Evolutionary conservation across 176 grass and related monocot genomes (phyloP).

Genomic region (Oryza longistaminata): DNA sequence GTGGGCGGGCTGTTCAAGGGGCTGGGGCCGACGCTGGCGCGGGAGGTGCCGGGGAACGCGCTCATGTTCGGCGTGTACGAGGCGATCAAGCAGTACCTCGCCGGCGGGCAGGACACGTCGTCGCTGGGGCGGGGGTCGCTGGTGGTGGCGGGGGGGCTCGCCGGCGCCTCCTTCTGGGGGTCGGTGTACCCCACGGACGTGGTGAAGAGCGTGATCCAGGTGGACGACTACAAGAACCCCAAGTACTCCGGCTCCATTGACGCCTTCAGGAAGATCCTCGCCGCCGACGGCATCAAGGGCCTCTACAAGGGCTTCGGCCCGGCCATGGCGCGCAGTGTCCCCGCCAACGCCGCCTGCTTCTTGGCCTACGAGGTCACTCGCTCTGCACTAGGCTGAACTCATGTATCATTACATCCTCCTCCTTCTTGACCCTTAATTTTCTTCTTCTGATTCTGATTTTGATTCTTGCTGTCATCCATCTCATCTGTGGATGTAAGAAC

Average conservation of each 20-base stretch:
- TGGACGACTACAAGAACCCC: conserved; percentile 79
- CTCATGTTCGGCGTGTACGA: conserved; percentile 85
- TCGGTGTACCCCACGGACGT: conserved; percentile 79
- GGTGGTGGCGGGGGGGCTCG: conserved; percentile 65
- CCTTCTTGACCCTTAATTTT: conserved; percentile 3
- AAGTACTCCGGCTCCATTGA: conserved; percentile 67
- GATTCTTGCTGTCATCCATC: background rate
- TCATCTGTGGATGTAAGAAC: background rate
- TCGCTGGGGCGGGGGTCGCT: conserved; percentile 57
- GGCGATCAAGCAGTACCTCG: conserved; percentile 54
- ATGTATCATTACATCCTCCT: background rate
- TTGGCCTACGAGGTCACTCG: conserved; percentile 72
- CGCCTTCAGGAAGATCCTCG: conserved; percentile 76
- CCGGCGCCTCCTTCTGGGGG: conserved; percentile 73
- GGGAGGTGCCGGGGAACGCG: conserved; percentile 81
- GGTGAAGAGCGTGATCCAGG: conserved; percentile 83
- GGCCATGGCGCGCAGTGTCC: conserved; percentile 81
- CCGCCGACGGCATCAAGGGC: conserved; percentile 67
- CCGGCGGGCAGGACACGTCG: conserved; percentile 67
- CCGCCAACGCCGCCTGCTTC: conserved; percentile 81
- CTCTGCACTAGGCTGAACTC: conserved; percentile 51
- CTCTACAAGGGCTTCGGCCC: conserved; percentile 82
- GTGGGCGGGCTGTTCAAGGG: conserved; percentile 66
- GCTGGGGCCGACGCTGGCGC: conserved; percentile 59
- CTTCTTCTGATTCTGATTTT: background rate